Conservation (phyloP, 306 rosid genomes). For the Begonia fuchsioides region DNA sequence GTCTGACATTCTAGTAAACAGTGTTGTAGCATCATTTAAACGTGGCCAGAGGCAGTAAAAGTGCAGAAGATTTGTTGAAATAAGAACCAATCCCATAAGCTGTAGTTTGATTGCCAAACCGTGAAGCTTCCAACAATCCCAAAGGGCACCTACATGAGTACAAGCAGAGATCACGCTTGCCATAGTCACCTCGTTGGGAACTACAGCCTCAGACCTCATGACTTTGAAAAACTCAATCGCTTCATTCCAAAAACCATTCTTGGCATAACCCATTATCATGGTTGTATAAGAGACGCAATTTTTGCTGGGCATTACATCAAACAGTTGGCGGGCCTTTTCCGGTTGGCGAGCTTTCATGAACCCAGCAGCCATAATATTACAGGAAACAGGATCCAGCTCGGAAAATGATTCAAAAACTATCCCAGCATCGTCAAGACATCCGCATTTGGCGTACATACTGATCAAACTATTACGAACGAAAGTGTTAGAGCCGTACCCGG, state of each 20-base stretch:
- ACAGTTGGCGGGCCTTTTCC: slow-evolving; percentile 47
- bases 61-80: slow-evolving; percentile 65
- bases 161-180: slow-evolving; percentile 53
- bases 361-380: slow-evolving; percentile 73
- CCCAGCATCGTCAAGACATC: slow-evolving; percentile 30
- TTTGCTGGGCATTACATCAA: slow-evolving; percentile 50
- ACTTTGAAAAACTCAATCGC: slow-evolving; percentile 58
- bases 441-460: slow-evolving; percentile 58
- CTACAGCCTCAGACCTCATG: slow-evolving; percentile 42
- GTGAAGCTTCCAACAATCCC: slow-evolving; percentile 55
- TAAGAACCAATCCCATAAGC: slow-evolving; percentile 34
- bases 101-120: slow-evolving; percentile 36
- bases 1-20: slow-evolving; percentile 55
- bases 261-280: slow-evolving; percentile 71
- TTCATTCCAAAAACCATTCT: slow-evolving; percentile 39
- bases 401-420: slow-evolving; percentile 31
- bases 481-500: slow-evolving; percentile 43
- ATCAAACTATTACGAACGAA: slow-evolving; percentile 59
- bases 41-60: slow-evolving; percentile 55
- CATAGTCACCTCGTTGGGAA: slow-evolving; percentile 58
- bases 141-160: slow-evolving; percentile 39
- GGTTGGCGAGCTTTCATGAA: slow-evolving; percentile 40
- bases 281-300: slow-evolving; percentile 67
- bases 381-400: slow-evolving; percentile 44
- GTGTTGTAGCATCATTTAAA: slow-evolving; percentile 36